These are phyloP conservation scores for Hypoxylon perforatum DNA, from an alignment of 495 filamentous ascomycete genomes.

Conservation along the genomic window DNA sequence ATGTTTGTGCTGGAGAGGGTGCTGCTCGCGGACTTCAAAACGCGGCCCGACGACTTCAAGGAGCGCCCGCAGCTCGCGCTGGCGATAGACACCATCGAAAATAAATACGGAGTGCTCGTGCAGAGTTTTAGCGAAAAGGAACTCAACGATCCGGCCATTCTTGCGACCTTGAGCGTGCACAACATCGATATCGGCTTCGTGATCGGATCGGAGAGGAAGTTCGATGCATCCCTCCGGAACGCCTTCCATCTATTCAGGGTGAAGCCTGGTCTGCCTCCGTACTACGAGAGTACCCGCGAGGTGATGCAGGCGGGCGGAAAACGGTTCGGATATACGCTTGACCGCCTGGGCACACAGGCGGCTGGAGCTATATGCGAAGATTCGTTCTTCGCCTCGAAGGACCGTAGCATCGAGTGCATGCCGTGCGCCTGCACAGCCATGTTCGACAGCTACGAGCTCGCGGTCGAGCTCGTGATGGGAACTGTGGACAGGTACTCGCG, in stretches of 20 bases:
- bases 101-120: constrained; percentile 14
- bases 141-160: neutral
- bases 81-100: neutral
- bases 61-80: neutral
- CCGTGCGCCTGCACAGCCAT: constrained; percentile 5
- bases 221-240: neutral
- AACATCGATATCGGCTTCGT: constrained; percentile 10
- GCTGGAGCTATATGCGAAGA: neutral
- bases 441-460: constrained; percentile 1
- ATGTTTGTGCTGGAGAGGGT: neutral
- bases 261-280: neutral
- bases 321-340: constrained; percentile 10
- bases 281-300: neutral
- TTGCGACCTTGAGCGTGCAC: neutral
- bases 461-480: neutral
- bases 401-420: neutral
- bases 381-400: neutral
- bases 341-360: no score
- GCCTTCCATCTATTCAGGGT: neutral
- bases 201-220: neutral
- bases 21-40: constrained; percentile 1
- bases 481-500: constrained; percentile 2
- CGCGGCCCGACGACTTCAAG: no score
- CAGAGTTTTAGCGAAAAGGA: neutral
- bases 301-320: neutral